These are phyloP conservation scores for Talaromyces sp. DNA, from an alignment of 2,329 filamentous ascomycete species.

Conservation along the genomic window DNA sequence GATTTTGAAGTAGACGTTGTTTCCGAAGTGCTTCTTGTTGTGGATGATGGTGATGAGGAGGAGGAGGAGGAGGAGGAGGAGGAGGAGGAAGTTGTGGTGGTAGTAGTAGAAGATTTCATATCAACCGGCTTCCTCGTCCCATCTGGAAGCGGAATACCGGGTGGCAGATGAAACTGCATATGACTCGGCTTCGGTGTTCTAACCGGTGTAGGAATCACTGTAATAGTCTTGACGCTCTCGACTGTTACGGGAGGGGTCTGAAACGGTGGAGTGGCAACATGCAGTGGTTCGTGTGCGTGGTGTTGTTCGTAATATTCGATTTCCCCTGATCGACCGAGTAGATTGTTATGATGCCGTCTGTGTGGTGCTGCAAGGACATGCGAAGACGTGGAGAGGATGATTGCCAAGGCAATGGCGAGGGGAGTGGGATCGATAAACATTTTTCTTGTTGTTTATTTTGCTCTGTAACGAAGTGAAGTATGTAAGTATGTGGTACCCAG, in stretches of 20 bases:
- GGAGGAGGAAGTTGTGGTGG: not conserved
- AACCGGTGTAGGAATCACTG: conserved; percentile 10
- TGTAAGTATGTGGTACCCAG: not conserved
- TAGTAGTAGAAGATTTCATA: not conserved
- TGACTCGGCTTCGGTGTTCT: not conserved
- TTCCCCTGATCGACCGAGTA: not conserved
- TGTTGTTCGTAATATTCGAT: not conserved
- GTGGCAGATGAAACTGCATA: not conserved
- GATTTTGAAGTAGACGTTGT: not conserved
- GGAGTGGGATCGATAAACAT: conserved; percentile 13
- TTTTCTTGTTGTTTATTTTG: not conserved
- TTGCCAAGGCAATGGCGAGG: conserved; percentile 15
- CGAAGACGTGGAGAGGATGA: conserved; percentile 15
- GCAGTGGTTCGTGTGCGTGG: conserved; percentile 4
- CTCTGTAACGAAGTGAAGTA: not conserved
- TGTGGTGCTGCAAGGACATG: conserved; percentile 11
- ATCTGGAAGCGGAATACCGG: not conserved
- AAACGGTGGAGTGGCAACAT: not conserved
- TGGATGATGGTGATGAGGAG: not conserved
- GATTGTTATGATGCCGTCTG: not conserved
- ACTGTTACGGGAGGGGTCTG: not conserved
- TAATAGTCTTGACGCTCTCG: conserved; percentile 6
- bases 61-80: no score
- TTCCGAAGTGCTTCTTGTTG: not conserved
- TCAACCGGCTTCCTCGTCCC: conserved; percentile 13